Base-by-base conservation (phyloP, 306 rosid species). In the Vigna angularis region DNA sequence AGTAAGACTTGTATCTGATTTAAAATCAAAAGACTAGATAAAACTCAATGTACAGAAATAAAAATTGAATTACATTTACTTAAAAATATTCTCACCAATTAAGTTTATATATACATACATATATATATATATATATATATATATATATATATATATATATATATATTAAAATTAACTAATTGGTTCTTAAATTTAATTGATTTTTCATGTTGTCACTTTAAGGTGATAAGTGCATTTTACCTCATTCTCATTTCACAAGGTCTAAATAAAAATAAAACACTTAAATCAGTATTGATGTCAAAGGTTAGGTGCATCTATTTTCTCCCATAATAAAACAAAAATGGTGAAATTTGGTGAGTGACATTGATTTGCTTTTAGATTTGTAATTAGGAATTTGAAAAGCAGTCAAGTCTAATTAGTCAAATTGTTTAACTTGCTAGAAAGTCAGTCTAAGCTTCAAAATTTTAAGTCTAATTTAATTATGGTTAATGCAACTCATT, bases 291-390 rank as follows among this genome's bases (percentile, higher is more conserved):
- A 9, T 38, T n/a, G 17, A 4, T 10, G 50, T 64, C 9, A n/a
- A 38, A 64, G 28, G 50, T 65, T 65, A 9, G 51, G 50, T 65
- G 50, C 40, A 38, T 10, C 7, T 65, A 16, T 65, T 38, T 36
- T 38, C 49, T 24, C 7, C 9, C 9, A 17, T 61, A 38, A 64
- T 65, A n/a, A 38, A 36, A 36, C 3, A 64, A 34, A 65, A 65
- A 38, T 38, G 50, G 50, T 65, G 45, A 65, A 16, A 38, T 36
- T 65, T 65, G 50, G 40, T 65, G 50, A 38, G 11, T 65, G 50
- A 9, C 50, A 36, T 65, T 65, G 70, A 36, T 8, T 36, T 34
- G 14, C 16, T 17, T 38, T 64, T 34, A 30, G 11, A 26, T 32
- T 32, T 62, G 6, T 15, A 30, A 61, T 61, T 15, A 56, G 40